Evolutionary conservation across 192 early-diverging fungal species (phyloP).

Genomic region (Coemansia sp.): DNA sequence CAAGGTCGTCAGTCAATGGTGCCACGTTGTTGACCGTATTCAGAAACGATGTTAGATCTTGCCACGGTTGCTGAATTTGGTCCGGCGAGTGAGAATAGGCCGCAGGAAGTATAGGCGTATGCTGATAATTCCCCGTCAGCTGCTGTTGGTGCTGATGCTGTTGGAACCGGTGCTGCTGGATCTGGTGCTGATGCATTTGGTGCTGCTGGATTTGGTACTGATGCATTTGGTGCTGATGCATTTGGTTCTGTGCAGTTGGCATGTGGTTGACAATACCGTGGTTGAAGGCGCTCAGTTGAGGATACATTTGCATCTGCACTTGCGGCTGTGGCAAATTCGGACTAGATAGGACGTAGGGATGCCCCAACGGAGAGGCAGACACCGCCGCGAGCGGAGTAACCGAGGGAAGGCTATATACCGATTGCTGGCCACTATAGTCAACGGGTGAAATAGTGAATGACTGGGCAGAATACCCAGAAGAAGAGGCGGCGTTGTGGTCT

Average conservation of each 20-base stretch:
- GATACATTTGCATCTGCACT: neutral
- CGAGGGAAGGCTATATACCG: neutral
- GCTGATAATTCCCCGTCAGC: conserved; percentile 3
- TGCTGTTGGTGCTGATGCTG: neutral
- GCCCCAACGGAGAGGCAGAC: neutral
- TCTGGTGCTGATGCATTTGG: neutral
- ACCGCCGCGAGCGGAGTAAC: neutral
- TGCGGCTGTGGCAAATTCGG: neutral
- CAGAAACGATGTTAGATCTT: conserved; percentile 2
- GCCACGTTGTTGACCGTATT: neutral
- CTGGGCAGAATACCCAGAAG: neutral
- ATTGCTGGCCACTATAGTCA: conserved; percentile 8
- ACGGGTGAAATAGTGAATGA: neutral
- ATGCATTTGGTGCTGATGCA: neutral
- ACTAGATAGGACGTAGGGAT: neutral
- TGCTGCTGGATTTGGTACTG: neutral
- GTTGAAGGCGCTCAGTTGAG: neutral
- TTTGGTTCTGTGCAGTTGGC: neutral
- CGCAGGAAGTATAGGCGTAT: neutral
- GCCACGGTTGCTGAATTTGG: conserved; percentile 1
- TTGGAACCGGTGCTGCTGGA: too few species aligned
- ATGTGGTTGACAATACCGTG: neutral
- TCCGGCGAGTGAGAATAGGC: neutral
- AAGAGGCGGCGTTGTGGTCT: conserved; percentile 2
- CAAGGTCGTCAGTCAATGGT: neutral